Conservation (phyloP, 2,329 filamentous ascomycete species). For the Scedosporium apiospermum region DNA sequence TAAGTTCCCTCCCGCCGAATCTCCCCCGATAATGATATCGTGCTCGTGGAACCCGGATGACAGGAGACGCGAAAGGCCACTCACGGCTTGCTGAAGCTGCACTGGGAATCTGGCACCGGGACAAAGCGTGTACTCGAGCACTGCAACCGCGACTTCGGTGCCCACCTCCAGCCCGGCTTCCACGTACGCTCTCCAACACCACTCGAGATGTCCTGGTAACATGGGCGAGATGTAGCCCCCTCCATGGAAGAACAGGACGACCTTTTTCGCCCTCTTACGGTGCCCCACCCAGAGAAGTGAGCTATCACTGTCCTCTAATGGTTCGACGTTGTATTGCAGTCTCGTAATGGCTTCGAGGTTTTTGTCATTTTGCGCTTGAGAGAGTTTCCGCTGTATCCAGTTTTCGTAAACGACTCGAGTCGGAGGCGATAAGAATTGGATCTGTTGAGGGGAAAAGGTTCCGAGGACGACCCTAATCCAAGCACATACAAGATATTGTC, state of each 20-base stretch:
- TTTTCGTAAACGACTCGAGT: background rate
- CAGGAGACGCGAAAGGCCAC: conserved; percentile 21
- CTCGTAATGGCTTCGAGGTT: background rate
- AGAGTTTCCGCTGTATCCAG: background rate
- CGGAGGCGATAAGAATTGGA: background rate
- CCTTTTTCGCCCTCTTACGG: conserved; percentile 15
- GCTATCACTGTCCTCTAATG: conserved; percentile 9
- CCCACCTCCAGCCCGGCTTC: conserved; percentile 11
- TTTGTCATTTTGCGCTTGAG: background rate
- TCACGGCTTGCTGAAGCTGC: conserved; percentile 21
- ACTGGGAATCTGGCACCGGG: conserved; percentile 20
- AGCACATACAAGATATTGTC: too few relatives aligned
- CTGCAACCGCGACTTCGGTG: conserved; percentile 19
- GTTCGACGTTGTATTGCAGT: conserved; percentile 7
- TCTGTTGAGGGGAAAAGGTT: background rate
- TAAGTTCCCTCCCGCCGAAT: conserved; percentile 27
- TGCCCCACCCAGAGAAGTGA: conserved; percentile 19
- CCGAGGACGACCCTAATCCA: background rate
- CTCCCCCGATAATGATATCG: conserved; percentile 25
- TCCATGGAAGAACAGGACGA: conserved; percentile 20
- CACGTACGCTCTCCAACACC: conserved; percentile 18
- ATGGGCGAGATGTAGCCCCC: conserved; percentile 17
- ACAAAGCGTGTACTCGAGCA: conserved; percentile 24
- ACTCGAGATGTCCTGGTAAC: conserved; percentile 15
- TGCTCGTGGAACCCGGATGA: conserved; percentile 17